These are phyloP conservation scores for Yamadazyma membranifaciens DNA, from an alignment of 1,139 yeast genomes.

Conservation along the genomic window DNA sequence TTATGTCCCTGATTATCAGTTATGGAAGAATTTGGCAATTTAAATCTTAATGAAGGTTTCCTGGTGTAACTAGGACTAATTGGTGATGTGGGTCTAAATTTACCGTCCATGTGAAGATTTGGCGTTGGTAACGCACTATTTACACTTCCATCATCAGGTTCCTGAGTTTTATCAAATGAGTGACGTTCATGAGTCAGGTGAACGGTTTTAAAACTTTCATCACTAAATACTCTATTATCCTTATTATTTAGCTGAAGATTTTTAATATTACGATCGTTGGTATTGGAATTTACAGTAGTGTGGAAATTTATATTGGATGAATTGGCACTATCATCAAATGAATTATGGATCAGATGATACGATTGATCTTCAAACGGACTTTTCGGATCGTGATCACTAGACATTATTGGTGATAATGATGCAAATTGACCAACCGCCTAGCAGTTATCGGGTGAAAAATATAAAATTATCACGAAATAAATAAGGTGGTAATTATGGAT, in stretches of 20 bases:
- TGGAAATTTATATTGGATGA: background rate
- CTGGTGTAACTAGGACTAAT: slow-evolving; percentile 11
- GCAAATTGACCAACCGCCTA: background rate
- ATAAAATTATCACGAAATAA: background rate
- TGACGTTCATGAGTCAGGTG: slow-evolving; percentile 12
- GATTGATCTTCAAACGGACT: slow-evolving; percentile 19
- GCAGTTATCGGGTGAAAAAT: background rate
- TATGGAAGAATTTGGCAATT: slow-evolving; percentile 20
- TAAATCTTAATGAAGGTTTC: slow-evolving; percentile 26
- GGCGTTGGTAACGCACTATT: slow-evolving; percentile 28
- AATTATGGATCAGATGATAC: slow-evolving; percentile 8
- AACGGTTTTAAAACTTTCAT: slow-evolving; percentile 18
- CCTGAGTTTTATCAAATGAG: slow-evolving; percentile 12
- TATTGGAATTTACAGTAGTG: background rate
- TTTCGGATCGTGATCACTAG: slow-evolving; percentile 8
- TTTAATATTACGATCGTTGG: background rate
- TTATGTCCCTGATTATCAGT: slow-evolving; percentile 6
- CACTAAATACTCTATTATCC: slow-evolving; percentile 16
- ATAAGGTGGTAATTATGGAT: background rate
- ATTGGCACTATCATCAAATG: background rate
- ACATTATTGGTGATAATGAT: slow-evolving; percentile 1
- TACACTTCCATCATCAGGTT: slow-evolving; percentile 12
- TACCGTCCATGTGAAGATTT: slow-evolving; percentile 18
- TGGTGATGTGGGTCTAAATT: slow-evolving; percentile 13
- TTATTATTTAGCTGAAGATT: background rate